These are phyloP conservation scores for Suillus spraguei DNA, from an alignment of 768 basidiomycete species.

Conservation along the genomic window DNA sequence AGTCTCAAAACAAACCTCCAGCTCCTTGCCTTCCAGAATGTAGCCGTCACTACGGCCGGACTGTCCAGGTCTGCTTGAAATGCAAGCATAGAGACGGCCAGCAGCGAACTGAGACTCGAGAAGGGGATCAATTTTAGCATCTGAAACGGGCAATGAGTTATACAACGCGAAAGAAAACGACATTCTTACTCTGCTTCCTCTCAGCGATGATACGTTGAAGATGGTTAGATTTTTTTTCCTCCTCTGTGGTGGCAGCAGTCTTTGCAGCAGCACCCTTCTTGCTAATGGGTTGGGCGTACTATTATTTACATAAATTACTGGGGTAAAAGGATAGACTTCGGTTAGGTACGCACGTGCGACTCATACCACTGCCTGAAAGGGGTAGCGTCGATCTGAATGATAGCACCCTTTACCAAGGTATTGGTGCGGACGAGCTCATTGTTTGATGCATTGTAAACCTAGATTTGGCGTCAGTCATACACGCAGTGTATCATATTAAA, in stretches of 20 bases:
- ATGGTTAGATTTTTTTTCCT: conserved; percentile 88
- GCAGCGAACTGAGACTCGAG: conserved; percentile 91
- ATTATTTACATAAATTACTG: conserved; percentile 14
- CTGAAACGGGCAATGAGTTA: conserved; percentile 40
- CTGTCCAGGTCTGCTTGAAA: conserved; percentile 96
- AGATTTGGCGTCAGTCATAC: conserved; percentile 13
- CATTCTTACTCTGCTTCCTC: conserved; percentile 79
- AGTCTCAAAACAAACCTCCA: conserved; percentile 66
- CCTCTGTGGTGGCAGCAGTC: conserved; percentile 53
- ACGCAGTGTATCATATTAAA: not conserved
- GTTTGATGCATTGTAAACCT: conserved; percentile 99
- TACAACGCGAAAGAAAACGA: conserved; percentile 4
- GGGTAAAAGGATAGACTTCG: not conserved
- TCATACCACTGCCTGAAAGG: conserved; percentile 99
- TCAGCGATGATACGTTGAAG: conserved; percentile 84
- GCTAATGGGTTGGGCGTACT: conserved; percentile 96
- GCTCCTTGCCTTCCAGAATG: conserved; percentile 97
- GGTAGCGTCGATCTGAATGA: conserved; percentile 97
- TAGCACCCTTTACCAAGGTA: conserved; percentile 95
- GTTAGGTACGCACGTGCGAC: conserved; percentile 76
- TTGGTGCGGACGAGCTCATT: conserved; percentile 99
- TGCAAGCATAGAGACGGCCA: conserved; percentile 92
- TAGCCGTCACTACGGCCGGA: conserved; percentile 97
- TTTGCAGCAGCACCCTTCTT: conserved; percentile 72
- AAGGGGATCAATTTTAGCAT: conserved; percentile 88